Percentiles rank a stretch among this genome's conserved stretches.
phyloP scores from a whole-genome alignment of 2,329 filamentous ascomycete genomes.

The Aureobasidium sp. region DNA sequence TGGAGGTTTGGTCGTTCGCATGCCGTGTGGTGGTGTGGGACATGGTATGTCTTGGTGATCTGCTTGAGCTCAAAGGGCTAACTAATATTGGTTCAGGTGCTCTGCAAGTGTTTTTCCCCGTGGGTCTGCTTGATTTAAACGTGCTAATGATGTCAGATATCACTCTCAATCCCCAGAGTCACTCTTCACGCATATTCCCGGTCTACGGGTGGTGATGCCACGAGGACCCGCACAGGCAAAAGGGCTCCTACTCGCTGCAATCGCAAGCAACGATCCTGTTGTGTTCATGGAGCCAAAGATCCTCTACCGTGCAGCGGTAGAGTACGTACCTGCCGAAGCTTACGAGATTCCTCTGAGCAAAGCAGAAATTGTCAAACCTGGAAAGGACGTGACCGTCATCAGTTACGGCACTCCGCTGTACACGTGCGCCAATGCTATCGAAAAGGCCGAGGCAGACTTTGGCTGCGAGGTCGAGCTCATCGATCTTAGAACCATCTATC shows the following conservation, averaged over 20 bases:
- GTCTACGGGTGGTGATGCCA: conserved; percentile 77
- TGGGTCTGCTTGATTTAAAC: neutral
- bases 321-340: conserved; percentile 75
- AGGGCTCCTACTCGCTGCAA: conserved; percentile 69
- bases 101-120: neutral
- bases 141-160: conserved; percentile 42
- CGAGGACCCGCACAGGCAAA: conserved; percentile 83
- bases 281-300: conserved; percentile 94
- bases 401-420: conserved; percentile 89
- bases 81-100: neutral
- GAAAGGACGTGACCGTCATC: conserved; percentile 73
- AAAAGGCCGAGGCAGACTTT: conserved; percentile 65
- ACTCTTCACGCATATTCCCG: conserved; percentile 82
- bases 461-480: conserved; percentile 77
- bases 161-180: conserved; percentile 86
- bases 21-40: conserved; percentile 85
- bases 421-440: conserved; percentile 69
- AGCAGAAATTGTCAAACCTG: conserved; percentile 75
- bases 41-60: conserved; percentile 66
- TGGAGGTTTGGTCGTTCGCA: conserved; percentile 77
- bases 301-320: conserved; percentile 81
- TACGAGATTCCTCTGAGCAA: conserved; percentile 82
- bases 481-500: conserved; percentile 80
- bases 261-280: conserved; percentile 75
- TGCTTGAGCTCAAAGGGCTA: neutral